Conservation (phyloP, 2,329 filamentous ascomycete genomes). For the Metarhizium rileyi region DNA sequence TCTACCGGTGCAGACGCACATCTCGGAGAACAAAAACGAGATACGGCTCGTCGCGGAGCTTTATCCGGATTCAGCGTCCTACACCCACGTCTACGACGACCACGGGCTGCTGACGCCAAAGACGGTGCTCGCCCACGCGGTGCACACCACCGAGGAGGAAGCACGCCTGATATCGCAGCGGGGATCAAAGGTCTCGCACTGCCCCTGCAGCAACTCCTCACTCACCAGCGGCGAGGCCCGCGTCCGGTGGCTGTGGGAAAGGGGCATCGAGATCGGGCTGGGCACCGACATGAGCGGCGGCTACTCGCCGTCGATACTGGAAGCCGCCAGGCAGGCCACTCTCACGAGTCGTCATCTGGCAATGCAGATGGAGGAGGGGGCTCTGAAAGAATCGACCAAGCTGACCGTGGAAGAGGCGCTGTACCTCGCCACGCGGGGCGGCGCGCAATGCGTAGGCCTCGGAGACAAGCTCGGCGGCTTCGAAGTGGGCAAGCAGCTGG, state of each 20-base stretch:
- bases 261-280: conserved; percentile 69
- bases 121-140: conserved; percentile 78
- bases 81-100: conserved; percentile 71
- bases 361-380: conserved; percentile 32
- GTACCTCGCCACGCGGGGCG: conserved; percentile 80
- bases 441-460: conserved; percentile 71
- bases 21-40: conserved; percentile 74
- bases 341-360: conserved; percentile 67
- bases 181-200: conserved; percentile 66
- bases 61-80: conserved; percentile 56
- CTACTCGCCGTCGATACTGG: conserved; percentile 71
- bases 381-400: conserved; percentile 44
- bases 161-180: conserved; percentile 50
- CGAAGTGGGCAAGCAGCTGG: conserved; percentile 79
- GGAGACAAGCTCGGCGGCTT: conserved; percentile 66
- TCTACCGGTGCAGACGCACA: conserved; percentile 77
- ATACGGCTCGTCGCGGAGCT: conserved; percentile 57
- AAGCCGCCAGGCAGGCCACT: conserved; percentile 71
- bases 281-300: conserved; percentile 90
- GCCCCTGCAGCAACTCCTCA: conserved; percentile 76
- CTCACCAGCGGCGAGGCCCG: conserved; percentile 71
- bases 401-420: conserved; percentile 78
- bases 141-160: conserved; percentile 65
- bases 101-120: conserved; percentile 57
- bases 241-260: conserved; percentile 64